A percentile compares a stretch with the other conserved stretches of the same genome.
These are phyloP conservation scores for Collybiopsis luxurians DNA, from an alignment of 768 basidiomycete species.

Conservation along the genomic window DNA sequence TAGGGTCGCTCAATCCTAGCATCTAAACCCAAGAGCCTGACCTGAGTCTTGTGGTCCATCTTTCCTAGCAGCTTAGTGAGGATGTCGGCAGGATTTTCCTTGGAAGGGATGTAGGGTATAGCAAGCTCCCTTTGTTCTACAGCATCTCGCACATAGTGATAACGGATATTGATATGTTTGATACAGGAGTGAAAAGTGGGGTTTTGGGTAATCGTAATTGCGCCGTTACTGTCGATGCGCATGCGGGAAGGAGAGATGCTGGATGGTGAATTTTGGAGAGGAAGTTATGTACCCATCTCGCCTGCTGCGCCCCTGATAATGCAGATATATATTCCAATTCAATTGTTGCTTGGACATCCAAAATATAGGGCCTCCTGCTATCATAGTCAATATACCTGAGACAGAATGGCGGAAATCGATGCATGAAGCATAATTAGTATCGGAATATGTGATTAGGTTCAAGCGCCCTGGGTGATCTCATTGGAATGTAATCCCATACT, in stretches of 20 bases:
- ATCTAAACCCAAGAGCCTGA: neutral
- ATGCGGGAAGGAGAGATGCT: neutral
- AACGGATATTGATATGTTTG: conserved; percentile 34
- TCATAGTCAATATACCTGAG: neutral
- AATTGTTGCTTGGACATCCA: neutral
- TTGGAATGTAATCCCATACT: neutral
- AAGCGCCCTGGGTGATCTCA: neutral
- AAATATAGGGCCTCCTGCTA: conserved; percentile 1
- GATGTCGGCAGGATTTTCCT: conserved; percentile 26
- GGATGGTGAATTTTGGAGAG: neutral
- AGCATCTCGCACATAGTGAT: conserved; percentile 27
- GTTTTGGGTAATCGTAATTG: neutral
- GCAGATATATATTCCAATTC: neutral
- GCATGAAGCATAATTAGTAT: conserved; percentile 1
- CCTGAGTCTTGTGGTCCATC: neutral
- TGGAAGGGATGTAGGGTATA: conserved; percentile 10
- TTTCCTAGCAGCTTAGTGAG: neutral
- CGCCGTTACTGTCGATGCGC: conserved; percentile 23
- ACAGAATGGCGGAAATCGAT: neutral
- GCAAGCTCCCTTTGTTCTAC: conserved; percentile 11
- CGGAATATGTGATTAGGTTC: neutral
- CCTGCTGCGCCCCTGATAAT: neutral
- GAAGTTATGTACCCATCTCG: neutral
- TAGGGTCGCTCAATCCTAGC: neutral
- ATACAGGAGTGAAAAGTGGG: conserved; percentile 23